Evolutionary conservation across 805 yeast species (phyloP), one percentile per base, ranked within the genome.

Genomic region (Isabelozyma pseudorhagii): DNA sequence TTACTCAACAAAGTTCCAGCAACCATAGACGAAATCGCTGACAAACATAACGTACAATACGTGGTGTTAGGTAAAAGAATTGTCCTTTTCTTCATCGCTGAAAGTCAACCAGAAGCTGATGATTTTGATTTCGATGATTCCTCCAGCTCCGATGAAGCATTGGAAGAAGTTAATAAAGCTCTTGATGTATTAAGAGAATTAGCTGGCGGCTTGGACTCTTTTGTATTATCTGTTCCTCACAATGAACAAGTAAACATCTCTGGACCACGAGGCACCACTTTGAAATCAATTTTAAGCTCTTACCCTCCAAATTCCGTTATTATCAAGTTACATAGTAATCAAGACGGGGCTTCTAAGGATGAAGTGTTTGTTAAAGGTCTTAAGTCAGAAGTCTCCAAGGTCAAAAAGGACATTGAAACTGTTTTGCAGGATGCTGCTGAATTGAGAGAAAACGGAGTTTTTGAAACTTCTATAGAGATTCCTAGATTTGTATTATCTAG

Each of bases 61-160:
- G 78, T 89, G 47, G 83, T 87, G 51, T 71, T 85, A 43, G 84
- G 84, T 29, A 59, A 67, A 36, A 60, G 57, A 8, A 70, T 90
- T 44, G 64, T 88, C 14, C 69, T 94, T 43, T 80, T 89, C 50
- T 74, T 75, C 56, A 71, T 68, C 46, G 60, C 55, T 17, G 68
- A 59, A 17, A 54, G 57, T 15, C 72, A 67, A 36, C 10, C 36
- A 9, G 67, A 63, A 46, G 54, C 54, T 47, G 68, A 79, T 46
- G 86, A 83, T 45, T 69, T 67, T 47, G 96, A 88, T 59, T 89
- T 89, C 64, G 84, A 83, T 38, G 93, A 93, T 38, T 68, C 74
- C 28, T 79, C 78, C 38, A 92, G 87, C 61, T 72, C 84, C 49
- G 68, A 71, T 40, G 77, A 67, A n/a, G 73, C 78, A 46, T 75